phyloP scores from a whole-genome alignment of 1,284 basidiomycete genomes.

The Cryptococcus hybrid region DNA sequence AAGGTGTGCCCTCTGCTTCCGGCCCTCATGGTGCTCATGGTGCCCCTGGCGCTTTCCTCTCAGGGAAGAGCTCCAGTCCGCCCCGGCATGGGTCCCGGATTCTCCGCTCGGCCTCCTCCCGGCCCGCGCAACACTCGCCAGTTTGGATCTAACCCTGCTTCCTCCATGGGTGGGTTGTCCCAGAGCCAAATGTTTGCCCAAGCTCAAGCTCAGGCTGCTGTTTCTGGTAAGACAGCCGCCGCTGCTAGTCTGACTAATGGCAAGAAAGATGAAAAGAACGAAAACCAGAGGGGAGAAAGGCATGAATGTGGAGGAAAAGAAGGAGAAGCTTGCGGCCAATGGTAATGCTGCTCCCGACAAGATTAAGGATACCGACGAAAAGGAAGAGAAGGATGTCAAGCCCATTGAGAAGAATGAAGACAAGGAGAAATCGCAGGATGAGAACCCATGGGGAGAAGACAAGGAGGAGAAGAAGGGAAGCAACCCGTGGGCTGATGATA shows the following conservation, averaged over 20 bases:
- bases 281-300: conserved; percentile 19
- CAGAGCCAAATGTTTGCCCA: not conserved
- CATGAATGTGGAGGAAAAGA: conserved; percentile 31
- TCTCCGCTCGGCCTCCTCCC: not conserved
- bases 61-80: not conserved
- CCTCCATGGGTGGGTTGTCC: not conserved
- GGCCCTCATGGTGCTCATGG: not conserved
- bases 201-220: not conserved
- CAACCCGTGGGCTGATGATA: not conserved
- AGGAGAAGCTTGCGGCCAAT: not conserved
- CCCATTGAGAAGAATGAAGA: not conserved
- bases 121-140: not conserved
- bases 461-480: conserved; percentile 28
- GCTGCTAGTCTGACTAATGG: not conserved
- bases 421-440: not conserved
- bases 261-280: conserved; percentile 49
- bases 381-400: not conserved
- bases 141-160: no score
- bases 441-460: conserved; percentile 7
- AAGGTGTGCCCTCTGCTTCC: no score
- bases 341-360: not conserved
- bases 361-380: not conserved
- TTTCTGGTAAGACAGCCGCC: not conserved
- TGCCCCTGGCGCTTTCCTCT: not conserved
- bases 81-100: not conserved